Conservation (phyloP, 179 eudicot species). For the Pouteria campechiana region DNA sequence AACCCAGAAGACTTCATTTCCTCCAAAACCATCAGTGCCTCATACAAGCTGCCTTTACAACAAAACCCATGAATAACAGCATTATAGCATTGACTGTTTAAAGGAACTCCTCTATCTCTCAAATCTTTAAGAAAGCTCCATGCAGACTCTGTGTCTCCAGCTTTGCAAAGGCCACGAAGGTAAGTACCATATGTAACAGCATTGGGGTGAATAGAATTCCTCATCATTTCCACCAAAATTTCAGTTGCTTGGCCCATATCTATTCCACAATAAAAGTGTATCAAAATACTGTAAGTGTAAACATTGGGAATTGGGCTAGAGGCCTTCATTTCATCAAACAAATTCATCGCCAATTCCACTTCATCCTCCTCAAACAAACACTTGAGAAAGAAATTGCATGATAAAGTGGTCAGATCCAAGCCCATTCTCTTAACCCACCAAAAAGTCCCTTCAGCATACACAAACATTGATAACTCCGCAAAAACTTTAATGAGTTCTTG, state of each 20-base stretch:
- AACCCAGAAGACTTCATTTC: conserved; percentile 33
- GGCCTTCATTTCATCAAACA: conserved; percentile 30
- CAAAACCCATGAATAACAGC: conserved; percentile 29
- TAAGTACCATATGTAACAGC: conserved; percentile 30
- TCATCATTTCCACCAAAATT: conserved; percentile 33
- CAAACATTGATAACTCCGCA: no score
- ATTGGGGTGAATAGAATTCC: conserved; percentile 21
- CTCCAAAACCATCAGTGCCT: conserved; percentile 24
- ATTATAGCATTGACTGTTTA: conserved; percentile 31
- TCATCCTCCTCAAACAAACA: conserved; percentile 3
- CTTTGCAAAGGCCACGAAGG: conserved; percentile 33
- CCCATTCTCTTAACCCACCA: no score
- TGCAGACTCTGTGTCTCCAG: conserved; percentile 21
- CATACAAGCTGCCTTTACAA: conserved; percentile 13
- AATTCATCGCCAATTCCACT: conserved; percentile 1
- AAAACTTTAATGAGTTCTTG: no score
- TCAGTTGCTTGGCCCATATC: conserved; percentile 12
- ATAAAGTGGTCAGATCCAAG: no score
- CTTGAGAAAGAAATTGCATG: no score
- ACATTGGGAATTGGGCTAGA: conserved; percentile 36
- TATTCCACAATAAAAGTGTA: conserved; percentile 23
- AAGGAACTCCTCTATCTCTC: conserved; percentile 6
- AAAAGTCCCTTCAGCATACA: no score
- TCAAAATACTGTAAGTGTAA: conserved; percentile 27
- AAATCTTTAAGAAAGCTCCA: conserved; percentile 11